Evolutionary conservation across 495 filamentous ascomycete genomes (phyloP).

Genomic region (Neurospora sp.): DNA sequence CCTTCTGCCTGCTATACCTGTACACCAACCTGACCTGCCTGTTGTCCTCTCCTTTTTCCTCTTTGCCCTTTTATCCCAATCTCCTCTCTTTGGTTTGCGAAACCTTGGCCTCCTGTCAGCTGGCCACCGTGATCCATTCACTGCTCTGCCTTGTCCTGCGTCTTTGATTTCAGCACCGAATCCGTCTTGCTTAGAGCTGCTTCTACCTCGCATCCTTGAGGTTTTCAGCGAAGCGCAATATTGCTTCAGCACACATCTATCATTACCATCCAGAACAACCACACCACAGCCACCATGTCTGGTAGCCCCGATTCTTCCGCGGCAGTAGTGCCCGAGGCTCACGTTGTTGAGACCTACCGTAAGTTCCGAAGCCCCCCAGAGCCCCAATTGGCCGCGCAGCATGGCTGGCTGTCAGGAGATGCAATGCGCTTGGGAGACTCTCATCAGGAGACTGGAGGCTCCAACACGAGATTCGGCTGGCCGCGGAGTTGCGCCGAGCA

Average conservation of each 20-base stretch:
- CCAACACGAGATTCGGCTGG: not conserved
- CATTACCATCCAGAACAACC: not conserved
- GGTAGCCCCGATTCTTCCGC: conserved; percentile 9
- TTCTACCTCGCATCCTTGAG: not conserved
- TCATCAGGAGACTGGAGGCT: not conserved
- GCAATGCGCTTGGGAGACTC: not conserved
- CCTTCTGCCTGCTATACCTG: not conserved
- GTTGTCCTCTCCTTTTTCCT: not conserved
- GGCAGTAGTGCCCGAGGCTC: conserved; percentile 73
- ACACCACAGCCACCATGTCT: not conserved
- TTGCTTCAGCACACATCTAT: not conserved
- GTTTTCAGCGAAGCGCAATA: not conserved
- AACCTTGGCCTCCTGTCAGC: not conserved
- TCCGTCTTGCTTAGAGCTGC: not conserved
- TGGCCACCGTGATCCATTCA: not conserved
- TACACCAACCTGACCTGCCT: not conserved
- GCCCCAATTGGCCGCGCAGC: conserved; percentile 3
- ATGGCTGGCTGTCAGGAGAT: not conserved
- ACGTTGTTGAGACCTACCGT: conserved; percentile 78
- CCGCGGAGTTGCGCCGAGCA: not conserved
- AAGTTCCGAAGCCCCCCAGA: conserved; percentile 10
- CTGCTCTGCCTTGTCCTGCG: not conserved
- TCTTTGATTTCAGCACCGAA: not conserved
- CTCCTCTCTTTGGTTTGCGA: not conserved
- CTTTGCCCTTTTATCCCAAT: not conserved